Conservation (phyloP, 2,329 filamentous ascomycete genomes). For the Neofusicoccum laricinum region DNA sequence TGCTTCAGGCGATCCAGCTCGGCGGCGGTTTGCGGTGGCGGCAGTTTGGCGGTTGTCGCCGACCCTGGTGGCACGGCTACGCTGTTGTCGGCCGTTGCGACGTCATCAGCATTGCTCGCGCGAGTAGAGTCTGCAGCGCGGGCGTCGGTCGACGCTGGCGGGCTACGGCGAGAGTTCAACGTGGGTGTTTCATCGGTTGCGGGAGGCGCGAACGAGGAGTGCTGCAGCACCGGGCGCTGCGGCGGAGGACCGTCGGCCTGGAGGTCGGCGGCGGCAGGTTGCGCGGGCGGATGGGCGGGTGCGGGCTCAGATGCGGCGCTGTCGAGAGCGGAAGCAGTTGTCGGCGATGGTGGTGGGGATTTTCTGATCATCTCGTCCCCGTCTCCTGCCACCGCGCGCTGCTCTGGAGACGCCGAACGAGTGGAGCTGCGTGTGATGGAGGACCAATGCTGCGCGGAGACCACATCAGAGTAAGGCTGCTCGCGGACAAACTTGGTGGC, state of each 20-base stretch:
- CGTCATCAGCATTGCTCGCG: constrained; percentile 2
- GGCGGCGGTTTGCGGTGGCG: constrained; percentile 24
- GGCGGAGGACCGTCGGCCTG: constrained; percentile 20
- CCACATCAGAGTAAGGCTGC: constrained; percentile 16
- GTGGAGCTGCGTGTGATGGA: constrained; percentile 13
- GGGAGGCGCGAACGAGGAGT: constrained; percentile 22
- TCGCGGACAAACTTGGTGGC: background rate
- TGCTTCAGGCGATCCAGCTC: constrained; percentile 39
- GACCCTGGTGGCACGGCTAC: constrained; percentile 17
- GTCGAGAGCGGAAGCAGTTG: constrained; percentile 20
- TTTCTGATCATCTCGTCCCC: constrained; percentile 18
- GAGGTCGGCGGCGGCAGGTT: constrained; percentile 13
- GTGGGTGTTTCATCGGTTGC: constrained; percentile 15
- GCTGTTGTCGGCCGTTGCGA: constrained; percentile 18
- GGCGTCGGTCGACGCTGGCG: constrained; percentile 4
- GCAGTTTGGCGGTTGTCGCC: constrained; percentile 3
- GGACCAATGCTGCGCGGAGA: constrained; percentile 16
- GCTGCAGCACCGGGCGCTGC: constrained; percentile 30
- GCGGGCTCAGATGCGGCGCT: constrained; percentile 17
- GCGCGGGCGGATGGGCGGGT: background rate
- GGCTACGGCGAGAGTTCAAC: background rate
- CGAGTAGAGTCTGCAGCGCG: background rate
- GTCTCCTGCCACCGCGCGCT: constrained; percentile 16
- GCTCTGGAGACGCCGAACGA: constrained; percentile 14
- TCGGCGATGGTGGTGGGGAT: constrained; percentile 14